phyloP scores from a whole-genome alignment of 352 stramenopile species.

The Globisporangium solare region DNA sequence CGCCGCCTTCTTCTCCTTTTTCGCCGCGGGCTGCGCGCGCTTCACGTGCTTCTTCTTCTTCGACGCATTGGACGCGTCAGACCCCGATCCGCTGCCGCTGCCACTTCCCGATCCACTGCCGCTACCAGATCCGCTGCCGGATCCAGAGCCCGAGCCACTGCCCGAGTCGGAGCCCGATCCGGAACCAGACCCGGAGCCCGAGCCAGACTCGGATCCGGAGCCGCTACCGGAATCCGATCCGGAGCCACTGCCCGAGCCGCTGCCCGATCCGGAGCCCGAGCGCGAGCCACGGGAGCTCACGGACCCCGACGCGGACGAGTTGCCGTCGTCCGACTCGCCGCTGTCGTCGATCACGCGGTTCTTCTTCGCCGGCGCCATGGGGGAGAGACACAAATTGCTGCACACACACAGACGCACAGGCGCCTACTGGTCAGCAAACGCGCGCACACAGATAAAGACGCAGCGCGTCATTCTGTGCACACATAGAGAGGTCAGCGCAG shows the following conservation, averaged over 20 bases:
- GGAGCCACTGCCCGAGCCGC: conserved; percentile 19
- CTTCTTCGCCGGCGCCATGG: conserved; percentile 43
- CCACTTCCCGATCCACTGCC: conserved; percentile 26
- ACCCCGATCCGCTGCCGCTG: conserved; percentile 20
- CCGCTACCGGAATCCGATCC: conserved; percentile 28
- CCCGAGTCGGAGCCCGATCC: conserved; percentile 27
- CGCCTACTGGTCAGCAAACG: too few relatives aligned
- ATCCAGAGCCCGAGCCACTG: conserved; percentile 25
- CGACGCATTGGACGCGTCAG: conserved; percentile 25
- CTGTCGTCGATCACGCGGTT: conserved; percentile 60
- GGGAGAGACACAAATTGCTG: too few relatives aligned
- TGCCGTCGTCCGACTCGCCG: conserved; percentile 58
- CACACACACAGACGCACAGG: too few relatives aligned
- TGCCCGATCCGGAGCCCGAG: conserved; percentile 22
- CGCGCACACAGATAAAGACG: too few relatives aligned
- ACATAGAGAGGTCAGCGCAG: background rate
- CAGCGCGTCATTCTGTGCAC: too few relatives aligned
- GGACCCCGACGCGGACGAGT: conserved; percentile 50
- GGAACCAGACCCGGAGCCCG: conserved; percentile 21
- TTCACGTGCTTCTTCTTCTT: conserved; percentile 55
- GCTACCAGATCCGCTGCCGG: conserved; percentile 23
- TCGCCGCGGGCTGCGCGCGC: conserved; percentile 16
- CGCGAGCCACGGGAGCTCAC: conserved; percentile 45
- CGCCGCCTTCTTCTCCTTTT: conserved; percentile 33
- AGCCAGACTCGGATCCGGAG: conserved; percentile 29